Percentiles rank a stretch among this genome's conserved stretches.
phyloP scores from a whole-genome alignment of 768 basidiomycete species.

The Clitopilus hobsonii region DNA sequence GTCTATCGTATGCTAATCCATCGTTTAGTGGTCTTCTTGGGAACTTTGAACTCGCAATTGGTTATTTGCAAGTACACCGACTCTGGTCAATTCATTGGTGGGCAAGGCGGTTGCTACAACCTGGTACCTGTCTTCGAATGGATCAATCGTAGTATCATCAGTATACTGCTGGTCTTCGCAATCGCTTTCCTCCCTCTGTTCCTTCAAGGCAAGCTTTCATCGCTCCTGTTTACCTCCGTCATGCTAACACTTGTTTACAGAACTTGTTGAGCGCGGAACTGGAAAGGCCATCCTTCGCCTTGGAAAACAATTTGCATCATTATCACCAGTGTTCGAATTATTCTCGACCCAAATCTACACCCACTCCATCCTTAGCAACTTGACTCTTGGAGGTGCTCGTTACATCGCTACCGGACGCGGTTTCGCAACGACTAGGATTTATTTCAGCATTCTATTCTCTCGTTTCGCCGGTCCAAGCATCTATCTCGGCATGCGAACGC shows the following conservation, averaged over 20 bases:
- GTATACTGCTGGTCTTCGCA: constrained; percentile 98
- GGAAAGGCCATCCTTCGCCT: constrained; percentile 88
- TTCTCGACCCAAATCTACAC: constrained; percentile 98
- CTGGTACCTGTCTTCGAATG: constrained; percentile 89
- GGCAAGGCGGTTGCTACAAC: constrained; percentile 90
- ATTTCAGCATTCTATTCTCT: constrained; percentile 93
- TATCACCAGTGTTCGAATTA: constrained; percentile 95
- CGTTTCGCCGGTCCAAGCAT: constrained; percentile 98
- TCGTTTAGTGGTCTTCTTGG: constrained; percentile 83
- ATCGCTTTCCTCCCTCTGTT: constrained; percentile 94
- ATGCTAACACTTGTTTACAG: constrained; percentile 35
- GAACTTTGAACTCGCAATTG: constrained; percentile 82
- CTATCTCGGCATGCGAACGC: constrained; percentile 91
- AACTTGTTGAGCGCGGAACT: constrained; percentile 93
- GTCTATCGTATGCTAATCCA: neutral
- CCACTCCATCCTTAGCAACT: constrained; percentile 93
- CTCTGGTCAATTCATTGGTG: constrained; percentile 67
- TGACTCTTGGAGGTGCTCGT: constrained; percentile 96
- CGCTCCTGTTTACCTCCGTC: neutral
- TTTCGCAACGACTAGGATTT: constrained; percentile 93
- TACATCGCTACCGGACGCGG: constrained; percentile 99
- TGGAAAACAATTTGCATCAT: constrained; percentile 88
- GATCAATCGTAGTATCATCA: constrained; percentile 95
- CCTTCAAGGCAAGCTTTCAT: constrained; percentile 69
- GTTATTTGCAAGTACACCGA: constrained; percentile 75